These are phyloP conservation scores for Cylindrodendrum hubeiense DNA, from an alignment of 2,329 filamentous ascomycete species.

Conservation along the genomic window DNA sequence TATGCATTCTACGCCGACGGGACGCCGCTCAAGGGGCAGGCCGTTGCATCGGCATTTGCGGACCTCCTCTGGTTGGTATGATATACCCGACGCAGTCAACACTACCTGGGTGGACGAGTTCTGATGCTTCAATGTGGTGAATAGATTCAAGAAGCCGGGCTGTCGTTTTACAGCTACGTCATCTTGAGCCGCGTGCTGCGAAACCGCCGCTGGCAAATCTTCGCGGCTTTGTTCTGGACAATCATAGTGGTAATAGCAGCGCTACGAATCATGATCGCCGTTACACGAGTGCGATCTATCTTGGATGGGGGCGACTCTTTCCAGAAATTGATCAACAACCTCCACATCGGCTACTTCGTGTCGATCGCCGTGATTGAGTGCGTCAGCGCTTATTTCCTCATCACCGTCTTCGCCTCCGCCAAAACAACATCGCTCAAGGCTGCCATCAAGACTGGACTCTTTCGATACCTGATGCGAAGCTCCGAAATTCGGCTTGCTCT, in stretches of 20 bases:
- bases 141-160: constrained; percentile 58
- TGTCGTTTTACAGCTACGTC: constrained; percentile 64
- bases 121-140: background rate
- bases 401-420: constrained; percentile 52
- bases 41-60: constrained; percentile 53
- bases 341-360: constrained; percentile 58
- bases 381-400: constrained; percentile 54
- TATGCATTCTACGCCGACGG: constrained; percentile 54
- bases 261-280: constrained; percentile 58
- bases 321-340: constrained; percentile 50
- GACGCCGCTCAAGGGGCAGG: constrained; percentile 39
- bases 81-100: background rate
- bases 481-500: constrained; percentile 55
- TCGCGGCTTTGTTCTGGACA: constrained; percentile 67
- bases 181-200: constrained; percentile 65
- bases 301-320: constrained; percentile 36
- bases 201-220: constrained; percentile 55
- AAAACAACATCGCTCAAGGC: constrained; percentile 43
- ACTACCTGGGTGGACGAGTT: background rate
- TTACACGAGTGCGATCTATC: constrained; percentile 47
- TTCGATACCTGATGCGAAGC: constrained; percentile 54
- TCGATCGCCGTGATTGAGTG: constrained; percentile 56
- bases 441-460: constrained; percentile 50
- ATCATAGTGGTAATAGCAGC: constrained; percentile 65
- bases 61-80: constrained; percentile 57